Evolutionary conservation across 345 rosid genomes (phyloP).

Genomic region (Eucalyptus marginata): DNA sequence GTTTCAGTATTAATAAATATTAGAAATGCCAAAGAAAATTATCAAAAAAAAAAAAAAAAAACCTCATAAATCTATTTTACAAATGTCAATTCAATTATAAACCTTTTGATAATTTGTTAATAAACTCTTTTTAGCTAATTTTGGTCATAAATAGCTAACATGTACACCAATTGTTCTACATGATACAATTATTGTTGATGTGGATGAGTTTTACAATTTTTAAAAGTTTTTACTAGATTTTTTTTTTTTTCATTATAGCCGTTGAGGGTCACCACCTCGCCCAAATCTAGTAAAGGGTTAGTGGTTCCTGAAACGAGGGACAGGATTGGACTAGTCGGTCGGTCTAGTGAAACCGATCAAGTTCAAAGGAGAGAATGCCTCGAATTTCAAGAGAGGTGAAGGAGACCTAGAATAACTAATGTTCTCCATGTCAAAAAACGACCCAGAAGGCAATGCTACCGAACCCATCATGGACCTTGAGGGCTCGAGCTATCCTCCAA

Average conservation of each 20-base stretch:
- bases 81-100: neutral
- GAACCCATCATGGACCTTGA: no score
- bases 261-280: fast-evolving
- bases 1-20: neutral
- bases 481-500: no score
- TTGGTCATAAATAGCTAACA: fast-evolving
- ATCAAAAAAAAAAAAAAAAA: neutral
- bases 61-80: neutral
- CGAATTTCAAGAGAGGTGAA: no score
- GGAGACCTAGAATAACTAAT: no score
- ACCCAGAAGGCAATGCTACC: fast-evolving
- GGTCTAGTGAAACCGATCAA: no score
- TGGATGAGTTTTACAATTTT: no score
- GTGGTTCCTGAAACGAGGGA: no score
- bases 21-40: neutral
- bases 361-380: no score
- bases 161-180: fast-evolving
- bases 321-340: fast-evolving
- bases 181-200: no score
- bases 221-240: fast-evolving
- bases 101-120: neutral
- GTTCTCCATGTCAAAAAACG: no score
- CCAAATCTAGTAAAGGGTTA: no score
- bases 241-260: no score
- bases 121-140: fast-evolving